phyloP scores from a whole-genome alignment of 1,284 basidiomycete species.

The Tausonia pullulans region DNA sequence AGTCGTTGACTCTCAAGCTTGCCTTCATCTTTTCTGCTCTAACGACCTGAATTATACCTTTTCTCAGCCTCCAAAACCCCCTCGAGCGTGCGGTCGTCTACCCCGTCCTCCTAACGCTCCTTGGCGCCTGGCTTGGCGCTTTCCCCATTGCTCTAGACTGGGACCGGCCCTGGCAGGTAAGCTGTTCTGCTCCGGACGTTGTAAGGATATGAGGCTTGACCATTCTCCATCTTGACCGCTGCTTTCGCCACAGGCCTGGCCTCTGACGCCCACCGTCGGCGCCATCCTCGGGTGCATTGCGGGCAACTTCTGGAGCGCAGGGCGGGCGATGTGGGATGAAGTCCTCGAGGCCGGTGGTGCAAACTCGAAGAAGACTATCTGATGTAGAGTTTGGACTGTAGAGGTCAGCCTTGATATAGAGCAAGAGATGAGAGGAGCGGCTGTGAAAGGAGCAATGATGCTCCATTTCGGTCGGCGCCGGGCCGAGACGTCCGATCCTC shows the following conservation, averaged over 20 bases:
- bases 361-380: too few species aligned
- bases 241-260: slow-evolving; percentile 11
- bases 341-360: background rate
- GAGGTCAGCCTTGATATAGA: too few species aligned
- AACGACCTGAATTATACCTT: slow-evolving; percentile 1
- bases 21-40: background rate
- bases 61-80: slow-evolving; percentile 47
- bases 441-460: too few species aligned
- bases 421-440: too few species aligned
- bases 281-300: slow-evolving; percentile 7
- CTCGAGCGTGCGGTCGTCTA: slow-evolving; percentile 69
- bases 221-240: background rate
- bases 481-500: too few species aligned
- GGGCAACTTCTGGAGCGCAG: background rate
- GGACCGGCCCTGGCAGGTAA: slow-evolving; percentile 90
- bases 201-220: background rate
- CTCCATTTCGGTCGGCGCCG: too few species aligned
- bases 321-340: background rate
- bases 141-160: slow-evolving; percentile 82
- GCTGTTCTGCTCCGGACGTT: slow-evolving; percentile 22
- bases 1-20: slow-evolving; percentile 31
- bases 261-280: slow-evolving; percentile 4
- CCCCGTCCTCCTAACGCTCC: slow-evolving; percentile 56
- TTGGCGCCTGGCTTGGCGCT: slow-evolving; percentile 67
- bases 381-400: too few species aligned